A percentile compares a stretch with the other conserved stretches of the same genome.
These are phyloP conservation scores for Bipolaris gigantea DNA, from an alignment of 2,329 filamentous ascomycete genomes.

Conservation along the genomic window DNA sequence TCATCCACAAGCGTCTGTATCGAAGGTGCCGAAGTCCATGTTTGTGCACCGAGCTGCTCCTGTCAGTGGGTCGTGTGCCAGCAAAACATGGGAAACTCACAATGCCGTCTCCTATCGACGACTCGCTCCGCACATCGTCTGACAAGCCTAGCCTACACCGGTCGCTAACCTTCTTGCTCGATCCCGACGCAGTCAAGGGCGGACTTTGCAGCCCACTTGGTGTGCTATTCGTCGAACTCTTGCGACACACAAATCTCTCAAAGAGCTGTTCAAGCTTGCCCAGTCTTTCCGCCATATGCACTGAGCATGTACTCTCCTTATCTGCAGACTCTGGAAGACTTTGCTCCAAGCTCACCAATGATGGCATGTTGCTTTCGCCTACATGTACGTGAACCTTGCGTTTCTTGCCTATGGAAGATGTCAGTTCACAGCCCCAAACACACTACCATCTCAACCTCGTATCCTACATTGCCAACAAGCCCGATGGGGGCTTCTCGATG, in stretches of 20 bases:
- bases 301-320: conserved; percentile 27
- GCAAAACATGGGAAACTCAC: conserved; percentile 23
- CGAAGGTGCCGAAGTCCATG: conserved; percentile 38
- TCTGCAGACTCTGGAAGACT: conserved; percentile 19
- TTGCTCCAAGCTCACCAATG: conserved; percentile 16
- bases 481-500: conserved; percentile 31
- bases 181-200: conserved; percentile 20
- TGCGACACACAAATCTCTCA: conserved; percentile 42
- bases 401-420: conserved; percentile 36
- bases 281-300: conserved; percentile 39
- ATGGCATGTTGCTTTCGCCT: conserved; percentile 18
- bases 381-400: conserved; percentile 25
- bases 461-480: conserved; percentile 44
- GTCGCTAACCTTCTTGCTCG: conserved; percentile 26
- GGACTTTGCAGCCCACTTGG: conserved; percentile 22
- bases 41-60: conserved; percentile 31
- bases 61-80: conserved; percentile 11
- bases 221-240: conserved; percentile 16
- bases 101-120: conserved; percentile 35
- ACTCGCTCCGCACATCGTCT: conserved; percentile 31
- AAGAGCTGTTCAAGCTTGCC: conserved; percentile 42
- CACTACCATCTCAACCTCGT: background rate
- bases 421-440: conserved; percentile 12
- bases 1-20: conserved; percentile 30
- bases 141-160: conserved; percentile 23